A percentile compares a stretch with the other conserved stretches of the same genome.
These are phyloP conservation scores for Piedraia hortae DNA, from an alignment of 2,329 filamentous ascomycete genomes.

Conservation along the genomic window DNA sequence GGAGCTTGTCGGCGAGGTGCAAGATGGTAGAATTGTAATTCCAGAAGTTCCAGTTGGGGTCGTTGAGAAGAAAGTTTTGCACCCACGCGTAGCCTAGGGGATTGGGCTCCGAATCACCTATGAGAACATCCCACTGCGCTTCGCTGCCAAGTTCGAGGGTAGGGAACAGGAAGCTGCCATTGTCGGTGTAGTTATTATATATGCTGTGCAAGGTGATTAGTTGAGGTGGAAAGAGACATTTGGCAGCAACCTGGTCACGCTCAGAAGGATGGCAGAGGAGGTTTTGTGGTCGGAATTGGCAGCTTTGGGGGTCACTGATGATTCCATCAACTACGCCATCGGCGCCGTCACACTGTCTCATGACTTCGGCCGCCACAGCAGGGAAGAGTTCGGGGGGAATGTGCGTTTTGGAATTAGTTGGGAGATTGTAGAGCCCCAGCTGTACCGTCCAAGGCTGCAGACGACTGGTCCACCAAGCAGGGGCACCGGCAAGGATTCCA, in stretches of 20 bases:
- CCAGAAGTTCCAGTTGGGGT: conserved; percentile 15
- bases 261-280: conserved; percentile 14
- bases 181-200: conserved; percentile 16
- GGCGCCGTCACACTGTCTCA: conserved; percentile 23
- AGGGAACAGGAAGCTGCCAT: conserved; percentile 16
- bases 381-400: conserved; percentile 19
- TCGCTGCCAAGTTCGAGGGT: conserved; percentile 15
- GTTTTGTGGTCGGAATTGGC: conserved; percentile 18
- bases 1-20: conserved; percentile 13
- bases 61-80: conserved; percentile 17
- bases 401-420: conserved; percentile 18
- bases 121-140: conserved; percentile 12
- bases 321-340: conserved; percentile 25
- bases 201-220: conserved; percentile 17
- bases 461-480: conserved; percentile 24
- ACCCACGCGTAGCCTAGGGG: conserved; percentile 15
- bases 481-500: conserved; percentile 25
- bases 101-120: conserved; percentile 14
- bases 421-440: conserved; percentile 22
- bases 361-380: conserved; percentile 18
- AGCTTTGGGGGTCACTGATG: conserved; percentile 20
- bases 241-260: conserved; percentile 6
- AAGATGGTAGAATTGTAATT: conserved; percentile 16
- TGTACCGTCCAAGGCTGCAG: conserved; percentile 20
- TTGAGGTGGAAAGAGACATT: conserved; percentile 20